Base-by-base conservation (phyloP, 2,329 filamentous ascomycete genomes). In the Thielaviopsis ethacetica region DNA sequence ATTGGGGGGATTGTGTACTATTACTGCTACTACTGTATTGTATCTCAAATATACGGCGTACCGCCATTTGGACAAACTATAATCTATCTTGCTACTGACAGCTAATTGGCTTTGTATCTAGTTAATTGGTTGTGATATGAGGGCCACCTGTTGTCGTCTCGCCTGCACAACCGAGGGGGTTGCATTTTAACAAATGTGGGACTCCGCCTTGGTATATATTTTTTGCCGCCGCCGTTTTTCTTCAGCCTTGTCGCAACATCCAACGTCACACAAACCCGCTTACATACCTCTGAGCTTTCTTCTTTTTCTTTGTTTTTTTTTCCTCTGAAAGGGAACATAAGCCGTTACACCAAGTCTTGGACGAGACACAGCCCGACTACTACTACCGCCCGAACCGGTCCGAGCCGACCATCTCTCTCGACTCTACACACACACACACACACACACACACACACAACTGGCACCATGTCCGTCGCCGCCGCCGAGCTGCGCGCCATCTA, bases 401-500 rank as follows among this genome's bases (percentile, higher is more conserved):
- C 15, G 13, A 44, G 15, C 38, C 38, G 17, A 41, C 9, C 34
- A 12, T 3, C 15, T 4, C 13, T 44, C 38, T n/a, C 38, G 38
- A 17, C 27, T 24, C 30, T 21, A 9, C 50, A 53, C 15, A 3
- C 7, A 52, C 24, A 54, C 38, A 52, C 17, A 34, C 13, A 54
- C 19, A 50, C 30, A 54, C 41, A 55, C 54, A 4, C 5, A 34
- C 5, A 34, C 5, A 34, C 30, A 34, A 34, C 30, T 9, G 30
- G 30, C 30, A 21, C 19, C 54, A 65, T 71, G 68, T 61, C 68
- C 65, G 66, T 73, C 1, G 70, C 69, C 10, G 70, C 76, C 62
- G 69, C 79, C 49, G 73, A 75, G 47, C 69, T 87, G 50, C 88
- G 88, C 67, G 82, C 88, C 41, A 78, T 95, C 68, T 97, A 97